These are phyloP conservation scores for Haplographium delicatum DNA, from an alignment of 495 filamentous ascomycete genomes.

Conservation along the genomic window DNA sequence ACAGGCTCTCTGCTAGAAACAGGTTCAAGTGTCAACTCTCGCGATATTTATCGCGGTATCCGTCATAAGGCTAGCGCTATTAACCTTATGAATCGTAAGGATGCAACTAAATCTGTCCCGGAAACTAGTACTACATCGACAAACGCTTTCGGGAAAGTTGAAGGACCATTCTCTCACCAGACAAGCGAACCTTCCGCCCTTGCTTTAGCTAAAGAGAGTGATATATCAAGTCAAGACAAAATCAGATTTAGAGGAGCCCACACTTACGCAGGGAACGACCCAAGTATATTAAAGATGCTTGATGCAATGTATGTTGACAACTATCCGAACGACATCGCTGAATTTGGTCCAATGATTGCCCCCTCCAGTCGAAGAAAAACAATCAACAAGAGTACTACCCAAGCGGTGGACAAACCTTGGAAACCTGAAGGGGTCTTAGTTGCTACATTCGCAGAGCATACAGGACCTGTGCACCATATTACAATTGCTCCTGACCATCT, in stretches of 20 bases:
- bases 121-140: slow-evolving; percentile 81
- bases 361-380: slow-evolving; percentile 59
- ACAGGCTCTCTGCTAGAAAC: slow-evolving; percentile 29
- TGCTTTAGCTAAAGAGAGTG: slow-evolving; percentile 17
- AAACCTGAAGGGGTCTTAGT: slow-evolving; percentile 78
- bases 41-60: slow-evolving; percentile 12
- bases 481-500: slow-evolving; percentile 82
- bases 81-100: slow-evolving; percentile 72
- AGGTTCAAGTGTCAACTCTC: slow-evolving; percentile 29
- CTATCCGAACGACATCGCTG: slow-evolving; percentile 73
- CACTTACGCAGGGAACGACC: slow-evolving; percentile 84
- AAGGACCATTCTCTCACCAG: slow-evolving; percentile 55
- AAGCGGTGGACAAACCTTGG: slow-evolving; percentile 59
- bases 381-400: slow-evolving; percentile 48
- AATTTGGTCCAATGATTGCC: slow-evolving; percentile 77
- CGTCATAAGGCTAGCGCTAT: slow-evolving; percentile 74
- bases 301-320: slow-evolving; percentile 88
- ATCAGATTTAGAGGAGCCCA: slow-evolving; percentile 39
- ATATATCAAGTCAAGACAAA: not conserved
- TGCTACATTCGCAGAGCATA: slow-evolving; percentile 84
- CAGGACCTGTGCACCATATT: slow-evolving; percentile 74
- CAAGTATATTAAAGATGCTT: slow-evolving; percentile 76
- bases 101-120: slow-evolving; percentile 70
- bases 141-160: slow-evolving; percentile 79
- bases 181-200: slow-evolving; percentile 20